Base-by-base conservation (phyloP, 169 alveolate genomes). In the Perkinsus olseni region DNA sequence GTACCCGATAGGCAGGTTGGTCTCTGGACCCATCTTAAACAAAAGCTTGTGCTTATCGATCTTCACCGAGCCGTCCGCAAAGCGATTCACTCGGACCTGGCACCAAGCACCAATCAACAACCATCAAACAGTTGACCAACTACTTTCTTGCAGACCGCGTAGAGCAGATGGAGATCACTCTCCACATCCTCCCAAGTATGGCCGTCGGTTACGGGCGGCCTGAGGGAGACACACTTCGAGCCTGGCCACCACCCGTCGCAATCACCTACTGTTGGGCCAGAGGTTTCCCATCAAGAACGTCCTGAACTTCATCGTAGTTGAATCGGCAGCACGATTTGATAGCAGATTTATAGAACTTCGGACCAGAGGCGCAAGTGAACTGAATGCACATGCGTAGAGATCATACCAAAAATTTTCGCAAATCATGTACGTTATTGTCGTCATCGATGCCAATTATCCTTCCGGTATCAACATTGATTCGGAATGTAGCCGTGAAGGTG, bases 201-300 rank as follows among this genome's bases (percentile, higher is more conserved):
- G 17, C 62, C 62, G 17, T 45, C 62, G 17, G 62, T 45, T 17
- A 45, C 62, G 24, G 62, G 24, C 6, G 62, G 62, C 62, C 62
- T 45, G 62, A 45, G 6, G 17, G 62, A 45, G 62, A 17, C 24
- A 17, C 6, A 45, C 17, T 17, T 45, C 62, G 17, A 45, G 62
- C 62, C 17, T 45, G 24, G 39, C 97, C 95, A 96, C 98, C 95
- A 39, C 98, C 95, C n/a, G 98, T n/a, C n/a, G n/a, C n/a, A 94
- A 40, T 74, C 91, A 31, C 98, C 97, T 39, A 97, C 93, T 90
- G 96, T 97, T 31, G 97, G 94, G 48, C 94, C 93, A 95, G 97
- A 96, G 92, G 96, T 94, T 74, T 74, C 91, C 97, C 97, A 94
- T 98, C 98, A 40, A 98, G 97, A 38, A 98, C 95, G 74, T 96